Evolutionary conservation across 495 filamentous ascomycete genomes (phyloP).

Genomic region (Talaromyces adpressus): DNA sequence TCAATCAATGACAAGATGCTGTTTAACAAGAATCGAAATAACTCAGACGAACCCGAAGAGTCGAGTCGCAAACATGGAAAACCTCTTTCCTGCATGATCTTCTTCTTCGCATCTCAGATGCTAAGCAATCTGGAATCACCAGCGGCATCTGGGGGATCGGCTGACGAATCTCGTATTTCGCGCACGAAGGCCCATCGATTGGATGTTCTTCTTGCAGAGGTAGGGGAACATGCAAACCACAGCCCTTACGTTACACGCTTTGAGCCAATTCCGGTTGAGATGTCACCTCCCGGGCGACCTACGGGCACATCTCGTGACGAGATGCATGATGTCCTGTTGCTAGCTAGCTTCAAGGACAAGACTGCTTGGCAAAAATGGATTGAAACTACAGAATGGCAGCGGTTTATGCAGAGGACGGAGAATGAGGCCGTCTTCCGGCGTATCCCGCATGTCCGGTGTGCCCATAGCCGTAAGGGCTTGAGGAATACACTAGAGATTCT

Average conservation of each 20-base stretch:
- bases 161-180: neutral
- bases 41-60: neutral
- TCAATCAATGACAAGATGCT: neutral
- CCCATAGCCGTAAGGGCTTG: constrained; percentile 8
- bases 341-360: constrained; percentile 10
- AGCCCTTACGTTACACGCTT: constrained; percentile 9
- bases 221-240: constrained; percentile 4
- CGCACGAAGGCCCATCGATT: neutral
- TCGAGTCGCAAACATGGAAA: neutral
- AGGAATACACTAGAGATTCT: constrained; percentile 7
- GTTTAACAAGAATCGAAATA: neutral
- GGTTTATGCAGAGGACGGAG: constrained; percentile 5
- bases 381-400: constrained; percentile 6
- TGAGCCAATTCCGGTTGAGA: constrained; percentile 7
- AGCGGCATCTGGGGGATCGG: neutral
- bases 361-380: constrained; percentile 6
- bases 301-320: constrained; percentile 5
- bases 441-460: constrained; percentile 9
- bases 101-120: constrained; percentile 86
- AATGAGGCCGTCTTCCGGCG: constrained; percentile 6
- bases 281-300: constrained; percentile 7
- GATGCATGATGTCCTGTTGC: constrained; percentile 10
- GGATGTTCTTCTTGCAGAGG: constrained; percentile 7
- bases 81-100: constrained; percentile 36
- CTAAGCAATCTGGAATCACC: constrained; percentile 68